Conservation (phyloP, 1,284 basidiomycete genomes). For the Austropuccinia psidii region DNA sequence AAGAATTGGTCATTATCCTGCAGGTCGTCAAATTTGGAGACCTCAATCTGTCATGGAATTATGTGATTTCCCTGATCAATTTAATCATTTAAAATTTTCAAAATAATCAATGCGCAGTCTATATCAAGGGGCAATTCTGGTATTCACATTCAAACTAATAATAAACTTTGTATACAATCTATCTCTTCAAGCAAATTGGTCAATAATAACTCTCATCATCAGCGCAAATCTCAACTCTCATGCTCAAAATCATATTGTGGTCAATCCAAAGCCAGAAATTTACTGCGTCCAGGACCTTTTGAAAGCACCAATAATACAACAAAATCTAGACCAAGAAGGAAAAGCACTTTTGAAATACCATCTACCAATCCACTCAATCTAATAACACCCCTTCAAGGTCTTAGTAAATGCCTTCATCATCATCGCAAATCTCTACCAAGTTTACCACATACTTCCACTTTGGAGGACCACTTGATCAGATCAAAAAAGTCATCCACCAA, state of each 20-base stretch:
- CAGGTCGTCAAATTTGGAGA: slow-evolving; percentile 13
- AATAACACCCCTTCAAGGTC: not conserved
- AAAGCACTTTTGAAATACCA: slow-evolving; percentile 13
- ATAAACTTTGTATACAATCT: no score
- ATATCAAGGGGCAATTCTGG: no score
- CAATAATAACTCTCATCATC: not conserved
- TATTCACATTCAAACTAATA: no score
- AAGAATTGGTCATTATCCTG: slow-evolving; percentile 18
- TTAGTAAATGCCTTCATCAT: slow-evolving; percentile 1
- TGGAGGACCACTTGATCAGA: not conserved
- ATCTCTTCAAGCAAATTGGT: slow-evolving; percentile 3
- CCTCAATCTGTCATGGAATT: slow-evolving; percentile 33
- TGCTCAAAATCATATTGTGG: not conserved
- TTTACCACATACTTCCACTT: not conserved
- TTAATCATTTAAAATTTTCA: not conserved
- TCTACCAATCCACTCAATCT: slow-evolving; percentile 6
- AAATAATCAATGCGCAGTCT: no score
- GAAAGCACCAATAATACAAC: not conserved
- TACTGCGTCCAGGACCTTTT: not conserved
- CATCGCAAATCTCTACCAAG: not conserved
- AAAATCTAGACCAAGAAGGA: not conserved
- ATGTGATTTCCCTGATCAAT: not conserved
- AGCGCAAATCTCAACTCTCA: not conserved
- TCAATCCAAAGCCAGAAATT: not conserved
- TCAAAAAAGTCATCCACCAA: not conserved